Evolutionary conservation across 768 basidiomycete genomes (phyloP).

Genomic region (Cystobasidium tubakii): DNA sequence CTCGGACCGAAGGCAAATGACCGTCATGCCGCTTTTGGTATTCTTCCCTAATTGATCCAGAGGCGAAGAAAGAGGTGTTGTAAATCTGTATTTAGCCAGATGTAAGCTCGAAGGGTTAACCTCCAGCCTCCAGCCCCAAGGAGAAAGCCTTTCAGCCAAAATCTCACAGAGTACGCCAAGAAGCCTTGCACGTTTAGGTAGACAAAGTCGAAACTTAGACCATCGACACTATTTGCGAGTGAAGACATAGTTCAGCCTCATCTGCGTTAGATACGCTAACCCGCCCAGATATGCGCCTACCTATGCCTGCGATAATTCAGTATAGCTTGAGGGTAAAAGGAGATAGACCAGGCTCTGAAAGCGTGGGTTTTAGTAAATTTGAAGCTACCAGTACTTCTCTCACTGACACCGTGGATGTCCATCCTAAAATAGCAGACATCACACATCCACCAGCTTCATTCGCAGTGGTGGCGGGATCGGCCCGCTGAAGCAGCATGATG

Average conservation of each 20-base stretch:
- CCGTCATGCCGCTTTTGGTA: slow-evolving; percentile 50
- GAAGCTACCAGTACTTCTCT: neutral
- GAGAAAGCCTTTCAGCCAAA: neutral
- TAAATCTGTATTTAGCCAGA: slow-evolving; percentile 47
- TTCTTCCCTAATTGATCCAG: slow-evolving; percentile 47
- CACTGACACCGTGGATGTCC: slow-evolving; percentile 18
- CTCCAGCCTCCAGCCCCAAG: neutral
- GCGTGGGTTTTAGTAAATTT: neutral
- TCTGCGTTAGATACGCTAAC: no score
- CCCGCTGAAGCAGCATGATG: neutral
- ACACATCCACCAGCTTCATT: neutral
- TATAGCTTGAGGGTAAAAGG: slow-evolving; percentile 52
- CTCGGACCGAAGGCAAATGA: slow-evolving; percentile 48
- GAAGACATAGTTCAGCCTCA: no score
- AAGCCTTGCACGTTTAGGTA: slow-evolving; percentile 52
- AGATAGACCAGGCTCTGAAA: slow-evolving; percentile 42
- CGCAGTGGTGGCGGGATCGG: neutral
- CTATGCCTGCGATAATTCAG: slow-evolving; percentile 50
- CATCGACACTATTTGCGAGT: slow-evolving; percentile 47
- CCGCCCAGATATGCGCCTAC: no score
- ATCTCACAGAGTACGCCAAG: slow-evolving; percentile 44
- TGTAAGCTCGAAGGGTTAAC: no score
- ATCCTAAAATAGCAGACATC: neutral
- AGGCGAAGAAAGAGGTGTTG: slow-evolving; percentile 48
- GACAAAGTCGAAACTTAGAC: slow-evolving; percentile 51